Evolutionary conservation across 768 basidiomycete genomes (phyloP).

Genomic region (Amanita subjunquillea): DNA sequence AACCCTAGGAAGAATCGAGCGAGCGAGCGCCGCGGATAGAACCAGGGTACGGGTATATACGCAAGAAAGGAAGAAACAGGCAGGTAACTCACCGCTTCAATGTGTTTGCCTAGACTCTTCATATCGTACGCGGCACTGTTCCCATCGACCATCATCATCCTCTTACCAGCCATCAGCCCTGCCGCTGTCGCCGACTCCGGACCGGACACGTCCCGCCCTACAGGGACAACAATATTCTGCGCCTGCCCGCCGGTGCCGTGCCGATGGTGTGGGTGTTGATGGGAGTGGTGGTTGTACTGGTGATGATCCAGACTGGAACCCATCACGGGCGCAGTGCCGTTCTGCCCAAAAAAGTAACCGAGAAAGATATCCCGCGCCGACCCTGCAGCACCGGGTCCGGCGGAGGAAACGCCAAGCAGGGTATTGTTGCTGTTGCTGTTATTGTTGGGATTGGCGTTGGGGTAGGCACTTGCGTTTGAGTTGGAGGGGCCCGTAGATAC

Average conservation of each 20-base stretch:
- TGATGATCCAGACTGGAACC: conserved; percentile 37
- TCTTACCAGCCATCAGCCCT: conserved; percentile 60
- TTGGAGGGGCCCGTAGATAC: neutral
- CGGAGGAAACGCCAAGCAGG: neutral
- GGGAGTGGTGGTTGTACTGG: conserved; percentile 8
- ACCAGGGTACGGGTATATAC: neutral
- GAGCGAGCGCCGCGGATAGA: neutral
- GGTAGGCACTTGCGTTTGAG: neutral
- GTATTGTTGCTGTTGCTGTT: neutral
- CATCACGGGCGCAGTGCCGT: conserved; percentile 65
- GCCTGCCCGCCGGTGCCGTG: conserved; percentile 10
- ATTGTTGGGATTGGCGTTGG: neutral
- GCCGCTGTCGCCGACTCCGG: conserved; percentile 38
- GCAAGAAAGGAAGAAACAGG: no score
- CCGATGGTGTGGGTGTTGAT: conserved; percentile 10
- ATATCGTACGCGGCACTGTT: conserved; percentile 90
- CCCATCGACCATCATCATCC: conserved; percentile 45
- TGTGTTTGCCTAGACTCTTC: conserved; percentile 96
- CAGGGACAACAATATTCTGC: conserved; percentile 31
- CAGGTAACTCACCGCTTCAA: conserved; percentile 75
- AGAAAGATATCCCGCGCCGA: conserved; percentile 86
- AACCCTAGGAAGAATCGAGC: neutral
- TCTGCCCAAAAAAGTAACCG: conserved; percentile 96
- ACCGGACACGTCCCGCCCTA: conserved; percentile 57
- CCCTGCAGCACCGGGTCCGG: conserved; percentile 16